Evolutionary conservation across 2,329 filamentous ascomycete genomes (phyloP).

Genomic region (Sarocladiaceae sp.): DNA sequence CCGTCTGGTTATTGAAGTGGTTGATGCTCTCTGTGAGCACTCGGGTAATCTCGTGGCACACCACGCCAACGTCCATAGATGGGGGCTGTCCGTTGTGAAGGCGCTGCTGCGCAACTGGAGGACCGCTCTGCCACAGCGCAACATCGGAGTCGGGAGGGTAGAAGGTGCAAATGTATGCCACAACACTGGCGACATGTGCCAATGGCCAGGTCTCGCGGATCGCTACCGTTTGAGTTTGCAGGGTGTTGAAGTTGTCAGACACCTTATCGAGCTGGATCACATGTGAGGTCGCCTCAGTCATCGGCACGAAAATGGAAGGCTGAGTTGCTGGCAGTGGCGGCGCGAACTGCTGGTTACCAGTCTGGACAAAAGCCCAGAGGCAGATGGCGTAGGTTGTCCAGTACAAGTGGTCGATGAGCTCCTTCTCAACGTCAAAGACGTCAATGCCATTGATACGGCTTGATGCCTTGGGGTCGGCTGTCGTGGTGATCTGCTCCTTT

Average conservation of each 20-base stretch:
- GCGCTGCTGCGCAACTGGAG: constrained; percentile 17
- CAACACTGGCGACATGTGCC: constrained; percentile 24
- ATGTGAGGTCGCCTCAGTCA: constrained; percentile 22
- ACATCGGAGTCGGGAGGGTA: constrained; percentile 16
- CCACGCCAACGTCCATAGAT: constrained; percentile 14
- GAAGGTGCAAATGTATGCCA: constrained; percentile 23
- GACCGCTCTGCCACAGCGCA: constrained; percentile 17
- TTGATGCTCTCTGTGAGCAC: constrained; percentile 21
- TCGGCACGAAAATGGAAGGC: constrained; percentile 22
- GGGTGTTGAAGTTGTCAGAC: constrained; percentile 29
- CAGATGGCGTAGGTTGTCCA: constrained; percentile 32
- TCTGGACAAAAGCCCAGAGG: constrained; percentile 32
- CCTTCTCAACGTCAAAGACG: constrained; percentile 32
- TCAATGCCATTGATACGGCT: constrained; percentile 35
- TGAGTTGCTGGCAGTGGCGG: constrained; percentile 17
- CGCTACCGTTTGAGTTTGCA: constrained; percentile 27
- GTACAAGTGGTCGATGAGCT: constrained; percentile 31
- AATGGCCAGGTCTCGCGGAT: constrained; percentile 29
- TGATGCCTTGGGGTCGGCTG: constrained; percentile 20
- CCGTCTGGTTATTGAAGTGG: constrained; percentile 17
- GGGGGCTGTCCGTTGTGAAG: constrained; percentile 11
- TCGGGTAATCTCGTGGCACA: constrained; percentile 23
- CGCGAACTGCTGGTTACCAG: constrained; percentile 20
- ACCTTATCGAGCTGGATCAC: constrained; percentile 27
- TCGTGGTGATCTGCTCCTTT: constrained; percentile 23